phyloP scores from a whole-genome alignment of 129 eudicot species.

The Pulicaria dysenterica region DNA sequence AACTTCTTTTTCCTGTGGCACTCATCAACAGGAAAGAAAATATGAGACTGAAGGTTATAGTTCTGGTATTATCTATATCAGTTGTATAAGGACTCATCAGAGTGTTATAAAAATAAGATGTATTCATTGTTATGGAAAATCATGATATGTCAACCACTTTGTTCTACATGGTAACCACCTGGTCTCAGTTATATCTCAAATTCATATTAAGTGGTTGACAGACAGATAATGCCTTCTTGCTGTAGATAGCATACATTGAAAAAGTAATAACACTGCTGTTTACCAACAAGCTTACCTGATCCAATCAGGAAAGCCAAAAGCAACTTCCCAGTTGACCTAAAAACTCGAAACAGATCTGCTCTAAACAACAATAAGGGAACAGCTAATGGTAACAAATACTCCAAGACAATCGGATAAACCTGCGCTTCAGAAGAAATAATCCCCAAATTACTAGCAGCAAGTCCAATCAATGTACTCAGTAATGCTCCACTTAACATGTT shows the following conservation, averaged over 20 bases:
- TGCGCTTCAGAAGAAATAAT: constrained; percentile 66
- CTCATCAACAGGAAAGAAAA: no score
- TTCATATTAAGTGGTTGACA: constrained; percentile 1
- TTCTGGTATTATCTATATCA: background rate
- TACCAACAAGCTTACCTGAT: constrained; percentile 52
- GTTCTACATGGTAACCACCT: constrained; percentile 13
- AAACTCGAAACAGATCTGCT: constrained; percentile 72
- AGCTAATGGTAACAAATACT: constrained; percentile 69
- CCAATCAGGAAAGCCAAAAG: constrained; percentile 89
- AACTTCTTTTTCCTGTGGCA: no score
- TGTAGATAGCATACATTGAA: background rate
- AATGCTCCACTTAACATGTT: constrained; percentile 77
- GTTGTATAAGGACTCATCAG: background rate
- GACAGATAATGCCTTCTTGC: constrained; percentile 5
- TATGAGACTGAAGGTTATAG: background rate
- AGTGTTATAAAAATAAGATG: background rate
- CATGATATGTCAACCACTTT: constrained; percentile 5
- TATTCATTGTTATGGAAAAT: background rate
- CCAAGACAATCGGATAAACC: constrained; percentile 64
- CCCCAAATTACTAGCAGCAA: constrained; percentile 82
- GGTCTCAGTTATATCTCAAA: background rate
- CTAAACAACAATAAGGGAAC: constrained; percentile 79
- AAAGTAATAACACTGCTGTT: background rate
- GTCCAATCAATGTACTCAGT: constrained; percentile 73
- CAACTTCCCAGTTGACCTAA: constrained; percentile 70